Percentiles rank a stretch among this genome's conserved stretches.
phyloP scores from a whole-genome alignment of 2,329 filamentous ascomycete genomes.

The Pyrenophora teres region DNA sequence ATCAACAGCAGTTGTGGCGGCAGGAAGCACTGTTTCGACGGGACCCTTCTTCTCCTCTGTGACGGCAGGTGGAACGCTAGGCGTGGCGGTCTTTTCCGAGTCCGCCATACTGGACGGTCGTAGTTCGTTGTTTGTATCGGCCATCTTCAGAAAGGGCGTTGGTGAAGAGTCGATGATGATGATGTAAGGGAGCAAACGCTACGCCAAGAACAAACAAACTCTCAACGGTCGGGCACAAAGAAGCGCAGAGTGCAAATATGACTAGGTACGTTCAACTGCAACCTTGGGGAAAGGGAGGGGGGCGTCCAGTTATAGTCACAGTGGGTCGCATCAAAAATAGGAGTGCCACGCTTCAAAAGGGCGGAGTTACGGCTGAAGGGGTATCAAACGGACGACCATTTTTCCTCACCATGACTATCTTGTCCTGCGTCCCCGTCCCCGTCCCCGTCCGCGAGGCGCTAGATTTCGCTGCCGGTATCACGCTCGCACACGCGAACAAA shows the following conservation, averaged over 20 bases:
- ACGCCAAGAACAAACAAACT: too few relatives aligned
- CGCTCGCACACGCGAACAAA: slow-evolving; percentile 2
- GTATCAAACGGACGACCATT: neutral
- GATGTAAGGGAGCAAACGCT: neutral
- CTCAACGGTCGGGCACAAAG: neutral
- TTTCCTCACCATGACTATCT: slow-evolving; percentile 2
- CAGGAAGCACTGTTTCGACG: slow-evolving; percentile 30
- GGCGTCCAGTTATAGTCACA: neutral
- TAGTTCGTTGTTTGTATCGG: slow-evolving; percentile 29
- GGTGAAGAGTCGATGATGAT: neutral
- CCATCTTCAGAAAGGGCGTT: slow-evolving; percentile 20
- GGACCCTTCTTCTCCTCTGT: slow-evolving; percentile 33
- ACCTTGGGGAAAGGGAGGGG: neutral
- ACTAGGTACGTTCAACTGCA: neutral
- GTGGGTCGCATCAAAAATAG: too few relatives aligned
- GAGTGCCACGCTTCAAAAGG: slow-evolving; percentile 1
- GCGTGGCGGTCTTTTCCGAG: slow-evolving; percentile 40
- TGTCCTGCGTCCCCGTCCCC: slow-evolving; percentile 1
- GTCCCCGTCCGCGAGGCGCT: slow-evolving; percentile 6
- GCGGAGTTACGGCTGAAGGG: slow-evolving; percentile 3
- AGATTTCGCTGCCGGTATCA: slow-evolving; percentile 4
- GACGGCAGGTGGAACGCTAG: slow-evolving; percentile 30
- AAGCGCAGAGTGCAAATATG: neutral
- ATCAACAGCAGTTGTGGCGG: slow-evolving; percentile 24
- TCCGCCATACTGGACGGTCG: slow-evolving; percentile 39